These are phyloP conservation scores for Ustilago bromivora DNA, from an alignment of 1,284 basidiomycete genomes.

Conservation along the genomic window DNA sequence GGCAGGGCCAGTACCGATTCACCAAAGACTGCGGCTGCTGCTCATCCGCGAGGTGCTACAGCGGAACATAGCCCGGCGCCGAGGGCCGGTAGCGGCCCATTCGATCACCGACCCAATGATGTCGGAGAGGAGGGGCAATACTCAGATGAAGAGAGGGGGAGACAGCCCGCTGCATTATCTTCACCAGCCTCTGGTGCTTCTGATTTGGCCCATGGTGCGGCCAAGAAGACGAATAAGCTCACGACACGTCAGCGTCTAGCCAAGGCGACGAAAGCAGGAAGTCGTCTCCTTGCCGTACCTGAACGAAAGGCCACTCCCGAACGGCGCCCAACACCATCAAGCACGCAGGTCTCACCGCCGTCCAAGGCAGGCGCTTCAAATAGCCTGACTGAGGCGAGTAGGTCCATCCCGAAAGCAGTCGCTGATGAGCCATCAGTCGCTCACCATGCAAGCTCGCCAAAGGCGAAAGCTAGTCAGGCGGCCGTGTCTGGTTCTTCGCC, in stretches of 20 bases:
- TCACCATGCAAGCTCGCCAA: slow-evolving; percentile 2
- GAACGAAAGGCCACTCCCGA: slow-evolving; percentile 30
- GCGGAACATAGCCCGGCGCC: background rate
- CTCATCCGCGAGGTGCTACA: slow-evolving; percentile 2
- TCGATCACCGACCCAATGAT: background rate
- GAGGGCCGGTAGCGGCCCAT: background rate
- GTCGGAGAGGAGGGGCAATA: slow-evolving; percentile 4
- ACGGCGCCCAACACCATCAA: slow-evolving; percentile 7
- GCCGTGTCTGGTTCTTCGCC: background rate
- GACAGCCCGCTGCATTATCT: background rate
- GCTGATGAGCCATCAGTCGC: background rate
- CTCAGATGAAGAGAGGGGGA: slow-evolving; percentile 6
- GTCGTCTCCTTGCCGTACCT: slow-evolving; percentile 29
- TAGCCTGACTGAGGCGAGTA: background rate
- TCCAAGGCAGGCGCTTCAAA: slow-evolving; percentile 4
- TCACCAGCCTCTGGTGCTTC: slow-evolving; percentile 23
- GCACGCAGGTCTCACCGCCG: slow-evolving; percentile 7
- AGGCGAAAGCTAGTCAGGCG: background rate
- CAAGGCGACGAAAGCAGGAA: slow-evolving; percentile 50
- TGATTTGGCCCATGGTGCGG: slow-evolving; percentile 5
- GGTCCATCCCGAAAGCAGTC: background rate
- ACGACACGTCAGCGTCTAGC: slow-evolving; percentile 49
- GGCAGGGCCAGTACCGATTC: slow-evolving; percentile 27
- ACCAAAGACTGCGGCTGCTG: slow-evolving; percentile 8
- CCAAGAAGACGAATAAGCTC: slow-evolving; percentile 38